Percentiles rank a stretch among this genome's conserved stretches.
These are phyloP conservation scores for Solanum pinnatisectum DNA, from an alignment of 257 asterid genomes.

Conservation along the genomic window DNA sequence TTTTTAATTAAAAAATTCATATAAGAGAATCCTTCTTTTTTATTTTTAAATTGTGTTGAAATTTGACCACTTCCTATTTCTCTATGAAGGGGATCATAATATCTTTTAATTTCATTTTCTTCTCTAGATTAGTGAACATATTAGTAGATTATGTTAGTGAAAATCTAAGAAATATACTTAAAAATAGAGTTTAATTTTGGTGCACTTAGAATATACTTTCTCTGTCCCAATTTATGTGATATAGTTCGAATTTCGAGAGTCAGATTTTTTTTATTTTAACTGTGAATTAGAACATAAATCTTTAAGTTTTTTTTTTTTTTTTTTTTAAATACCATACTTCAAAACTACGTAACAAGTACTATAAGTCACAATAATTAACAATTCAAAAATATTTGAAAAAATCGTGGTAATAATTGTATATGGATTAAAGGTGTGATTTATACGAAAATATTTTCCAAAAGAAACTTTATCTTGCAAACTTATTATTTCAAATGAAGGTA, in stretches of 20 bases:
- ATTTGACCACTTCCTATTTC: not conserved
- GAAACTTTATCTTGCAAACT: not conserved
- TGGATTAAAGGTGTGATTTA: no score
- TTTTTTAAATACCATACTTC: no score
- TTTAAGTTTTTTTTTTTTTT: no score
- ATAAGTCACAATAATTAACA: no score
- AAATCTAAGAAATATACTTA: not conserved
- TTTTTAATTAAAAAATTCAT: not conserved
- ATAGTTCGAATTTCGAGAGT: not conserved
- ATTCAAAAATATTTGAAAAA: no score
- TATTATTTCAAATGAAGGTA: not conserved
- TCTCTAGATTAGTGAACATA: not conserved
- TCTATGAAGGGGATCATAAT: not conserved
- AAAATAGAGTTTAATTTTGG: not conserved
- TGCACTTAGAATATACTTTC: not conserved
- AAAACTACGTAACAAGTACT: no score
- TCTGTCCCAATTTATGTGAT: fast-evolving
- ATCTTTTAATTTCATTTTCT: not conserved
- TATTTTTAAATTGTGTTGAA: not conserved
- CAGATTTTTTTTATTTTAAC: no score
- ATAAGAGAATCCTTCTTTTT: not conserved
- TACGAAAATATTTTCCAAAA: no score
- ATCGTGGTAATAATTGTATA: no score
- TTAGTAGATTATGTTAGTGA: not conserved
- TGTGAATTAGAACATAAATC: not conserved